phyloP scores from a whole-genome alignment of 352 stramenopile genomes.

The Phytophthora capsici region DNA sequence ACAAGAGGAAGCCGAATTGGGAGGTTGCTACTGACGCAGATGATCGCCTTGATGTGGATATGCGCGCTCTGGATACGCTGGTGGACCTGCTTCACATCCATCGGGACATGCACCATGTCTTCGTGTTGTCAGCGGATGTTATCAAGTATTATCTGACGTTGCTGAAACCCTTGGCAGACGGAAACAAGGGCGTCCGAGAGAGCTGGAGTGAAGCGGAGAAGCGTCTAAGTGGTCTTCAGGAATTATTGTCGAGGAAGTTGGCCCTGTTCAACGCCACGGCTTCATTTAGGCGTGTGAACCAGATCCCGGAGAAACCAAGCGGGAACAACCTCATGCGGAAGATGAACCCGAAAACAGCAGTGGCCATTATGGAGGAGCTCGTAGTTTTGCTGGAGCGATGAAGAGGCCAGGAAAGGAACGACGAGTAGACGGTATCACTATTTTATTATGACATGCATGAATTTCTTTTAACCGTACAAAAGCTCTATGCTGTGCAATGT shows the following conservation, averaged over 20 bases:
- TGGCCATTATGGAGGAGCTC: constrained; percentile 59
- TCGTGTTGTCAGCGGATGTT: constrained; percentile 67
- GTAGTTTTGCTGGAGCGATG: constrained; percentile 48
- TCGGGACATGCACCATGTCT: constrained; percentile 88
- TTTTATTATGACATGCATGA: background rate
- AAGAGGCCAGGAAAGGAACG: background rate
- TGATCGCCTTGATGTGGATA: constrained; percentile 51
- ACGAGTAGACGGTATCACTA: constrained; percentile 4
- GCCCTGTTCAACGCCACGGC: constrained; percentile 60
- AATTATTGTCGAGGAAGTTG: constrained; percentile 64
- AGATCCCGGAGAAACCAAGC: constrained; percentile 34
- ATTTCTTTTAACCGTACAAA: no score
- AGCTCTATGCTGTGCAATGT: no score
- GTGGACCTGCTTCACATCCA: constrained; percentile 96
- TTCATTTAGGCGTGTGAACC: constrained; percentile 32
- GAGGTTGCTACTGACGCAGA: constrained; percentile 35
- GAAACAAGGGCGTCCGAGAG: constrained; percentile 28
- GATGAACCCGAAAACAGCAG: constrained; percentile 72
- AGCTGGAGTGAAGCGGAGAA: constrained; percentile 65
- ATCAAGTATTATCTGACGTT: constrained; percentile 65
- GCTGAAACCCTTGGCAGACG: constrained; percentile 31
- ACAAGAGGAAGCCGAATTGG: constrained; percentile 43
- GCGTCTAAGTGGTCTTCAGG: constrained; percentile 53
- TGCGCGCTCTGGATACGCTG: constrained; percentile 84
- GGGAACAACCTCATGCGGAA: constrained; percentile 60